Percentiles rank a stretch among this genome's conserved stretches.
Evolutionary conservation across 2,329 filamentous ascomycete species (phyloP).

Genomic region (Curvularia sp.): DNA sequence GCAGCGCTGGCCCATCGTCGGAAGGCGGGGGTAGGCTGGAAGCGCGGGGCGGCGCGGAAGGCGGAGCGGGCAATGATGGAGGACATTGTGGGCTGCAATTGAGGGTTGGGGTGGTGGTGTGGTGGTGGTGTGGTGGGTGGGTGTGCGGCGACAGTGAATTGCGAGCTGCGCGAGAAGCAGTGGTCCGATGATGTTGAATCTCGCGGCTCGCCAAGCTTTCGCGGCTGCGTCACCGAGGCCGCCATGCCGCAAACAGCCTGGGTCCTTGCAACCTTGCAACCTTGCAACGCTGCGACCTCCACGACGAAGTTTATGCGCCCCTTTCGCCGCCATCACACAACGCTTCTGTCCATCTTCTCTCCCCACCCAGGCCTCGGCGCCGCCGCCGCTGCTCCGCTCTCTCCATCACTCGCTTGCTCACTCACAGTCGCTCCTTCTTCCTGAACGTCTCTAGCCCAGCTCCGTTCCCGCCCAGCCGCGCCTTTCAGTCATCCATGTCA

Average conservation of each 20-base stretch:
- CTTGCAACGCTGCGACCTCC: constrained; percentile 18
- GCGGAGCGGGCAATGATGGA: constrained; percentile 56
- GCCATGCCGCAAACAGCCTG: constrained; percentile 22
- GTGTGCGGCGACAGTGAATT: constrained; percentile 21
- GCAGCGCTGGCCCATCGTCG: constrained; percentile 50
- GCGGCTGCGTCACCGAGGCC: constrained; percentile 24
- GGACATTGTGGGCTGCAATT: constrained; percentile 52
- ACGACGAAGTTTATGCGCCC: constrained; percentile 27
- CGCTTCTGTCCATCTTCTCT: constrained; percentile 5
- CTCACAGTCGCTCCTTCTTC: constrained; percentile 23
- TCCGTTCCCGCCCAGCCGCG: constrained; percentile 13
- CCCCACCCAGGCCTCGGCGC: constrained; percentile 11
- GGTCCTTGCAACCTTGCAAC: constrained; percentile 19
- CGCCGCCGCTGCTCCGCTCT: constrained; percentile 25
- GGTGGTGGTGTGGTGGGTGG: constrained; percentile 12
- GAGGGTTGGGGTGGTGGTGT: constrained; percentile 14
- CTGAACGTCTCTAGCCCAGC: background rate
- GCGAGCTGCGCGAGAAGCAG: constrained; percentile 29
- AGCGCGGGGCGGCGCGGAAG: constrained; percentile 56
- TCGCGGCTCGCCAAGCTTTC: constrained; percentile 23
- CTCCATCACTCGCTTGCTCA: constrained; percentile 28
- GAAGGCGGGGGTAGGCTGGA: constrained; percentile 48
- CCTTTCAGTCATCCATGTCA: constrained; percentile 37
- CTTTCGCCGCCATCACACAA: constrained; percentile 23
- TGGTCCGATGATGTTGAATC: constrained; percentile 31